These are phyloP conservation scores for Amphibolis antarctica DNA, from an alignment of 106 monocot species.

Conservation along the genomic window DNA sequence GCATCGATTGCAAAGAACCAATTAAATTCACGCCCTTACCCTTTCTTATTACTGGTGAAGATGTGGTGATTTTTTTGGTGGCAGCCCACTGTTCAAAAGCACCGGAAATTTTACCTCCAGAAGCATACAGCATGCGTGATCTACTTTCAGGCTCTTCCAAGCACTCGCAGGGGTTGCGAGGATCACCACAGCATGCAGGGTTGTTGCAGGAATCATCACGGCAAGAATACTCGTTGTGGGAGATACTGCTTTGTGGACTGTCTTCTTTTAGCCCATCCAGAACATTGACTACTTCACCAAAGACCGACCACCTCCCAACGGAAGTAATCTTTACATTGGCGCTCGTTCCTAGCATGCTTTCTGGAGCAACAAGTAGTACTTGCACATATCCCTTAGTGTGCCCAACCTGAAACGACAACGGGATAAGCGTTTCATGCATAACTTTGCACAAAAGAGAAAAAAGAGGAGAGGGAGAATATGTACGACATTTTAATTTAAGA, in stretches of 20 bases:
- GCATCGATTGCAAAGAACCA: slow-evolving; percentile 22
- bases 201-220: slow-evolving; percentile 6
- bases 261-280: neutral
- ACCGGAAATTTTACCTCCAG: neutral
- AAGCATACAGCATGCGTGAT: slow-evolving; percentile 6
- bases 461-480: too few relatives aligned
- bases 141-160: slow-evolving; percentile 19
- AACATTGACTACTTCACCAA: slow-evolving; percentile 66
- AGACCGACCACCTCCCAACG: slow-evolving; percentile 85
- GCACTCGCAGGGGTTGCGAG: slow-evolving; percentile 32
- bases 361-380: slow-evolving; percentile 78
- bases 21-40: slow-evolving; percentile 1
- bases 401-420: slow-evolving; percentile 46
- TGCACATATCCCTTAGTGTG: slow-evolving; percentile 96
- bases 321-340: slow-evolving; percentile 62
- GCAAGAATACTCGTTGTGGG: neutral
- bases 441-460: too few relatives aligned
- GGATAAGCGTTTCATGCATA: neutral
- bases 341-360: slow-evolving; percentile 62
- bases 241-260: neutral
- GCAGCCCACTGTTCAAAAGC: too few relatives aligned
- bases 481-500: too few relatives aligned
- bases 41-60: neutral
- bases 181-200: slow-evolving; percentile 18
- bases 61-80: neutral